Conservation (phyloP, 139 green algal species). For the Chlorella ohadii region DNA sequence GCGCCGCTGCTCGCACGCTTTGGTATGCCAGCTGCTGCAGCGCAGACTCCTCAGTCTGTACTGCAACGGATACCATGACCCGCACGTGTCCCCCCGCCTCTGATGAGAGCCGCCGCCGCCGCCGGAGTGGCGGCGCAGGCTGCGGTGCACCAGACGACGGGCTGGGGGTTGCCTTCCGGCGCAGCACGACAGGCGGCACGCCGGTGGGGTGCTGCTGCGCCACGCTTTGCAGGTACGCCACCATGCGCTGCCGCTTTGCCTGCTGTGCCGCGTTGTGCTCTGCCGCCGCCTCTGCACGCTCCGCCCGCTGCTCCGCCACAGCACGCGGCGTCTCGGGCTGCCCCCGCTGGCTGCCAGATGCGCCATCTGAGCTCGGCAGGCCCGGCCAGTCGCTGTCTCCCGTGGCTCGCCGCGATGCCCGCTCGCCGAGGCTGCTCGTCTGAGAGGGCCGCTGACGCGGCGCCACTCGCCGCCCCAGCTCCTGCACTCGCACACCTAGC, state of each 20-base stretch:
- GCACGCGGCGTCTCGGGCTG: not conserved
- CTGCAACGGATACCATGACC: not conserved
- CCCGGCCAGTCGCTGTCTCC: not conserved
- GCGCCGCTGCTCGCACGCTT: not conserved
- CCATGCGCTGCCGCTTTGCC: slow-evolving; percentile 35
- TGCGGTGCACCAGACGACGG: not conserved
- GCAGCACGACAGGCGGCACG: too few species aligned
- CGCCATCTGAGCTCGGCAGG: not conserved
- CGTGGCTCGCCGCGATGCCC: too few species aligned
- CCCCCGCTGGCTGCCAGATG: not conserved
- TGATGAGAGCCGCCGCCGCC: too few species aligned
- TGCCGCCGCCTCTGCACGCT: not conserved
- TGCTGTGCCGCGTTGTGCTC: not conserved
- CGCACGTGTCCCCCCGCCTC: not conserved
- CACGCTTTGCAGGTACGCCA: slow-evolving; percentile 13
- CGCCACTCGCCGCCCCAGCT: not conserved
- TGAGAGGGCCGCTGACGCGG: too few species aligned
- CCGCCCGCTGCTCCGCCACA: not conserved
- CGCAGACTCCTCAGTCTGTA: slow-evolving; percentile 29
- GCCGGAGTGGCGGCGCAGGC: too few species aligned
- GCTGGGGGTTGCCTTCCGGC: not conserved
- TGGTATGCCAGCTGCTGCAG: not conserved
- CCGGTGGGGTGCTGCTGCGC: not conserved
- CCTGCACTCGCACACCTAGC: slow-evolving; percentile 22
- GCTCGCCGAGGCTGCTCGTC: too few species aligned